Conservation (phyloP, 208 protist genomes). For the Herpetomonas samuelpessoai region DNA sequence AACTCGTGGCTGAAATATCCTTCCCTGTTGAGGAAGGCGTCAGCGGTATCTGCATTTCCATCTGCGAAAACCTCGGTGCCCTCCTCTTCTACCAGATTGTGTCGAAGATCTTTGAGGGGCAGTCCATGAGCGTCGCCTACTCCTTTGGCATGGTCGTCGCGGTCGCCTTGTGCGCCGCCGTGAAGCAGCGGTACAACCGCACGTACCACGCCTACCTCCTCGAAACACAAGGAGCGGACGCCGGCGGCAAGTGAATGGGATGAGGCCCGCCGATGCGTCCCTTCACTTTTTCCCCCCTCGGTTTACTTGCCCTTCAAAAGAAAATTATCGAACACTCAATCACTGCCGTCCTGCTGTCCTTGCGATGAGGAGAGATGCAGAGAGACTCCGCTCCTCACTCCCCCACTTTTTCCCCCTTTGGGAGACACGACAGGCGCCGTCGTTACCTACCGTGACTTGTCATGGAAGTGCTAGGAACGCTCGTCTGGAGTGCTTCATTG, state of each 20-base stretch:
- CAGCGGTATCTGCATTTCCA: slow-evolving; percentile 74
- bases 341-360: no score
- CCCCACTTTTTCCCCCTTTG: no score
- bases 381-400: no score
- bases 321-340: no score
- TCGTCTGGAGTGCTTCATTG: no score
- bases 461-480: no score
- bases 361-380: no score
- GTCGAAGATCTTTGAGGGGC: slow-evolving; percentile 54
- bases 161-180: slow-evolving; percentile 54
- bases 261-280: not conserved
- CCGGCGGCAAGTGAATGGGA: not conserved
- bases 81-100: slow-evolving; percentile 83
- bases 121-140: slow-evolving; percentile 84
- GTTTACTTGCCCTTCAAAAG: not conserved
- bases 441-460: no score
- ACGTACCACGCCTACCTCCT: slow-evolving; percentile 59
- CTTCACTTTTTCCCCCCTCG: not conserved
- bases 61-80: slow-evolving; percentile 83
- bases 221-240: slow-evolving; percentile 16
- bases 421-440: no score
- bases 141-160: slow-evolving; percentile 81
- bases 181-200: slow-evolving; percentile 84
- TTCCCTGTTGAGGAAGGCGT: slow-evolving; percentile 86
- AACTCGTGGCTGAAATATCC: slow-evolving; percentile 82